Base-by-base conservation (phyloP, 495 filamentous ascomycete genomes). In the Penicillium subrubescens region DNA sequence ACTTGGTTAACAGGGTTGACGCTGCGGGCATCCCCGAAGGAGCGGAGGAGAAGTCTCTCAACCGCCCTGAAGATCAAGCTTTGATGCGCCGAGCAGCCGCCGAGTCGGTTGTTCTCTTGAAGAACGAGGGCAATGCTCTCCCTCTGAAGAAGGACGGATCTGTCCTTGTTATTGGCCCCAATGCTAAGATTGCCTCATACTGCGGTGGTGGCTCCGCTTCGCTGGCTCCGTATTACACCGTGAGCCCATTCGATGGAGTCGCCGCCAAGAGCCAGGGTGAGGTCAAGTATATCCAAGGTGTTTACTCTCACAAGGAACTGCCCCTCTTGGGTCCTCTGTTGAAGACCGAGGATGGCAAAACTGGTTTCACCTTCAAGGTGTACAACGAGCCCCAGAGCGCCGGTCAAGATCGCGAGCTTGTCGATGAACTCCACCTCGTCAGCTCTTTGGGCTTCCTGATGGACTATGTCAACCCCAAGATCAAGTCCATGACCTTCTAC, bases 131-230 rank as follows among this genome's bases (percentile, higher is more conserved):
- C 4, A 68, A 70, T 11, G 70, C 87, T 12, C 78, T 93, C 1
- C 90, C 90, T 3, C 73, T 93, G 11, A 80, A 84, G 58, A 84
- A 80, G 64, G 74, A 77, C 33, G 85, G 84, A 39, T 75, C 75
- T 50, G 82, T 92, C 48, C 88, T 89, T 7, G 81, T 94, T n/a
- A 93, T 96, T 56, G 90, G 90, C 3, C 90, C 90, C 1, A 93
- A 92, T 69, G 84, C 89, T 11, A 88, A 91, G 67, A 77, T 87
- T 57, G 88, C 90, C 0, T 88, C 89, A 57, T 87, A 87, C 50
- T 87, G 89, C 57, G 91, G 92, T 35, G 92, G 92, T 53, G 91
- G 92, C 29, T 90, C 87, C 66, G 90, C 92, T 2, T 85, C 85
- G 58, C 77, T 94, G 21, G 87, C 87, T 60, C 87, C 90, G 8